A percentile compares a stretch with the other conserved stretches of the same genome.
These are phyloP conservation scores for Cryphonectria radicalis DNA, from an alignment of 2,329 filamentous ascomycete species.

Conservation along the genomic window DNA sequence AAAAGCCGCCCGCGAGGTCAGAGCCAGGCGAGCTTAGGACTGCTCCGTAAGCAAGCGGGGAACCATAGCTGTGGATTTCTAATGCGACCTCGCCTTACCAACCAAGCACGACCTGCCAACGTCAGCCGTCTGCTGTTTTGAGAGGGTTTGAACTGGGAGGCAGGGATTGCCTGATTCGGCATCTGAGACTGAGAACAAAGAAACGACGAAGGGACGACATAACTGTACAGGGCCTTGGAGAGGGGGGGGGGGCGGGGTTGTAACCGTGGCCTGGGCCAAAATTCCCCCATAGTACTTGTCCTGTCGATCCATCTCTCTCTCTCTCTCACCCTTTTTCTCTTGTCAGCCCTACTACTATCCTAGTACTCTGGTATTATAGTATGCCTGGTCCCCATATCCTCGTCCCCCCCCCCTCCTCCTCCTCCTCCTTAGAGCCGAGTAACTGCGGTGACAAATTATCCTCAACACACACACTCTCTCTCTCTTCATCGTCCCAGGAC, in stretches of 20 bases:
- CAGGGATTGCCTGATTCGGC: conserved; percentile 3
- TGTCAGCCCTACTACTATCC: conserved; percentile 1
- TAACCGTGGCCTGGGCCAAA: too few species aligned
- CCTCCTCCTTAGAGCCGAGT: background rate
- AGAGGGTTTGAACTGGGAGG: background rate
- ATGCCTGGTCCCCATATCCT: background rate
- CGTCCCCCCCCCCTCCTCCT: too few species aligned
- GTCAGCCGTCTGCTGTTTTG: background rate
- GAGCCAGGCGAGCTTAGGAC: background rate
- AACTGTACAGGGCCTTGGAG: background rate
- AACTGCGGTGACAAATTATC: background rate
- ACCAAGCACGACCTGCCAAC: conserved; percentile 1
- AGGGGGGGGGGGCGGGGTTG: too few species aligned
- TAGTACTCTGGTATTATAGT: background rate
- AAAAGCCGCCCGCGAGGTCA: background rate
- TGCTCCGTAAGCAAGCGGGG: conserved; percentile 12
- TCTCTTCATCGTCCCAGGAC: background rate
- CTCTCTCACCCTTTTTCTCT: background rate
- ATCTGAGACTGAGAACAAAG: conserved; percentile 3
- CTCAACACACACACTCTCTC: background rate
- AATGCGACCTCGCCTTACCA: background rate
- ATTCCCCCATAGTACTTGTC: background rate
- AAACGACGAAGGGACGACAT: background rate
- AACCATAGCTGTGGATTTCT: background rate
- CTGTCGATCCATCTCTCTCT: background rate